Conservation (phyloP, 2,329 filamentous ascomycete species). For the Colletotrichum truncatum region DNA sequence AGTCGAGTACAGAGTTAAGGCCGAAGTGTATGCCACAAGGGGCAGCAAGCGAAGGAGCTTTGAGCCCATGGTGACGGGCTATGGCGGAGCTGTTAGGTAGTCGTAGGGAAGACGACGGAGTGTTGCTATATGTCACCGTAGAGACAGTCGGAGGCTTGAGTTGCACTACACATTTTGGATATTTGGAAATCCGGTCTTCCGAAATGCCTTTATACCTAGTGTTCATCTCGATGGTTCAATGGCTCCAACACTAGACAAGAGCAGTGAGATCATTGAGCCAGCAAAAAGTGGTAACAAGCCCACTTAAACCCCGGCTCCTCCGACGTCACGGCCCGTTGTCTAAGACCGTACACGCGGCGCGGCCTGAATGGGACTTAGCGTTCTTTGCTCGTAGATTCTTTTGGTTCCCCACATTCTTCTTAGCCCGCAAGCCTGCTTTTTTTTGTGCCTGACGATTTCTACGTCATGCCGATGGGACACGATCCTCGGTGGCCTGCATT, state of each 20-base stretch:
- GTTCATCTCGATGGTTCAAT: too few species aligned
- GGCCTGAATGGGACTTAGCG: not conserved
- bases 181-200: too few species aligned
- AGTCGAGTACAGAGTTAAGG: slow-evolving; percentile 49
- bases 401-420: not conserved
- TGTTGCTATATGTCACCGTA: not conserved
- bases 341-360: not conserved
- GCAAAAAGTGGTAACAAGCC: not conserved
- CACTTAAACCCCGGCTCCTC: not conserved
- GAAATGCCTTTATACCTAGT: too few species aligned
- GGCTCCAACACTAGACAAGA: not conserved
- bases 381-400: not conserved
- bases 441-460: not conserved
- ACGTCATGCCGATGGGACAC: not conserved
- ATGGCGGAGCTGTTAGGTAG: not conserved
- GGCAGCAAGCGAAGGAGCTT: slow-evolving; percentile 11
- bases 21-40: slow-evolving; percentile 20
- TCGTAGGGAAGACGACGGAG: not conserved
- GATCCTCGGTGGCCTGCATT: not conserved
- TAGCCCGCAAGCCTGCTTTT: not conserved
- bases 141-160: not conserved
- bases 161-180: not conserved
- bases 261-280: slow-evolving; percentile 18
- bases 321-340: slow-evolving; percentile 20
- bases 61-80: slow-evolving; percentile 7